Evolutionary conservation across 2,329 filamentous ascomycete genomes (phyloP).

Genomic region (Dactylonectria macrodidyma): DNA sequence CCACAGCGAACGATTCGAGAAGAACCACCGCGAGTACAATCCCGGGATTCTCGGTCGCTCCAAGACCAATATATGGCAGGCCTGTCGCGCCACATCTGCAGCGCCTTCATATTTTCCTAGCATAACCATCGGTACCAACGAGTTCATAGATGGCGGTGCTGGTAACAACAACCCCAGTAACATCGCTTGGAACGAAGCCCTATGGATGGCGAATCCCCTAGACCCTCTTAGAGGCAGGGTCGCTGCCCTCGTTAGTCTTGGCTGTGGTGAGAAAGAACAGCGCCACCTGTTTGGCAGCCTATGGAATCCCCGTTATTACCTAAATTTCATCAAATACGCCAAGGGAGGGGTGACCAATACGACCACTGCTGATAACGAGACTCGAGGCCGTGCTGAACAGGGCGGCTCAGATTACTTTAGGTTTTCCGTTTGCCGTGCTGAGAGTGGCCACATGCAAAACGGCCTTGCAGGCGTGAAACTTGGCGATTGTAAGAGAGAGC

Average conservation of each 20-base stretch:
- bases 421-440: background rate
- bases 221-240: background rate
- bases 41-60: background rate
- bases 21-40: background rate
- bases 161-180: constrained; percentile 9
- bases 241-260: background rate
- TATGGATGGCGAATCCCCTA: constrained; percentile 7
- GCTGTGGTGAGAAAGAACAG: background rate
- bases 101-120: constrained; percentile 10
- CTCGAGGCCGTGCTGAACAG: background rate
- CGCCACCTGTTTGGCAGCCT: background rate
- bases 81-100: background rate
- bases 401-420: background rate
- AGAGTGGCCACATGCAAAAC: background rate
- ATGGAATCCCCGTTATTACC: background rate
- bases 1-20: background rate
- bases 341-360: background rate
- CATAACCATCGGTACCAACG: background rate
- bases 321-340: background rate
- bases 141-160: constrained; percentile 8
- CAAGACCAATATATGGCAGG: constrained; percentile 3
- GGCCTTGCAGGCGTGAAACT: background rate
- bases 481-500: background rate
- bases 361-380: background rate
- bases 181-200: constrained; percentile 3